Percentiles rank a stretch among this genome's conserved stretches.
Evolutionary conservation across 1,139 yeast genomes (phyloP).

Genomic region (Candida sp.): DNA sequence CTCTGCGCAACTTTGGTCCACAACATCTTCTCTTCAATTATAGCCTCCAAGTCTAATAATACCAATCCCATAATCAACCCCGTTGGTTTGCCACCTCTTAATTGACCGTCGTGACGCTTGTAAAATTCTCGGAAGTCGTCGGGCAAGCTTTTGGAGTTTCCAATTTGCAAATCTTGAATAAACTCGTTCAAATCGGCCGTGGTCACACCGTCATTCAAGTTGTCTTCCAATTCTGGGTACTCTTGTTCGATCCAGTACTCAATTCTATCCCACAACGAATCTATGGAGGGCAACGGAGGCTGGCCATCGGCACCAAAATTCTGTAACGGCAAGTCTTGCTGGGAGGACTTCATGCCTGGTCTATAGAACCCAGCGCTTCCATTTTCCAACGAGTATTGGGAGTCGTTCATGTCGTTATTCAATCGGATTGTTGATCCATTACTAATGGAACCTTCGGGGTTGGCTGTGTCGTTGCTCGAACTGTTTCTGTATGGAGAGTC

Average conservation of each 20-base stretch:
- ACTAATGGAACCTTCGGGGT: slow-evolving; percentile 5
- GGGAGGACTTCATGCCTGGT: slow-evolving; percentile 43
- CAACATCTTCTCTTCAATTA: slow-evolving; percentile 69
- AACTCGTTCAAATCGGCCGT: slow-evolving; percentile 78
- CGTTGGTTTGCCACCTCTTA: slow-evolving; percentile 73
- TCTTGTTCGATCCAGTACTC: slow-evolving; percentile 77
- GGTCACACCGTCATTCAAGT: slow-evolving; percentile 71
- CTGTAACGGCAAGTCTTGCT: slow-evolving; percentile 43
- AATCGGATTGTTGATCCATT: slow-evolving; percentile 10
- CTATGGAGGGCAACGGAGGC: slow-evolving; percentile 75
- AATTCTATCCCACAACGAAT: slow-evolving; percentile 74
- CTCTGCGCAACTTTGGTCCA: slow-evolving; percentile 74
- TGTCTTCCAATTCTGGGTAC: slow-evolving; percentile 81
- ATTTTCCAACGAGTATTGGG: slow-evolving; percentile 31
- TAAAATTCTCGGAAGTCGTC: slow-evolving; percentile 77
- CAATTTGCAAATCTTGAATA: slow-evolving; percentile 70
- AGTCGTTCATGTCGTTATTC: slow-evolving; percentile 20
- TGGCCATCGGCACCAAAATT: slow-evolving; percentile 52
- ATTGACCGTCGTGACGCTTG: slow-evolving; percentile 83
- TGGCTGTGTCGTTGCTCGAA: slow-evolving; percentile 18
- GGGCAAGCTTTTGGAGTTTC: slow-evolving; percentile 55
- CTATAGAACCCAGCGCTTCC: slow-evolving; percentile 29
- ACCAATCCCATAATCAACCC: slow-evolving; percentile 78
- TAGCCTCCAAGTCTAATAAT: slow-evolving; percentile 70
- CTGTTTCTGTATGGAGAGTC: slow-evolving; percentile 48